Conservation (phyloP, 1,139 yeast genomes). For the Yamadazyma conglobata region DNA sequence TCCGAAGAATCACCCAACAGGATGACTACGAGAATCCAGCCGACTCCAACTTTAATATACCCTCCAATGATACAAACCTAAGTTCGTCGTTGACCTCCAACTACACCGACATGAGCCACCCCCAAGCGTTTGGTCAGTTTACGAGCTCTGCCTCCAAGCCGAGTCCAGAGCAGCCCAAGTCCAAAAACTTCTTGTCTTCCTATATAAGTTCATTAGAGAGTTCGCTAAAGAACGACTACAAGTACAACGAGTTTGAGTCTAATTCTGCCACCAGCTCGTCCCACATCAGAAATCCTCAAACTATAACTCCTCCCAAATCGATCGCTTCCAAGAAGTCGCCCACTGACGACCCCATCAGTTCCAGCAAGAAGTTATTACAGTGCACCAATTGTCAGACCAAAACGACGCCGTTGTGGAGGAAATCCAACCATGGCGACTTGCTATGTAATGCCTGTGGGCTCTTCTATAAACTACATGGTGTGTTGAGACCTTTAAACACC, state of each 20-base stretch:
- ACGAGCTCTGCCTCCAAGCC: slow-evolving; percentile 1
- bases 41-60: slow-evolving; percentile 3
- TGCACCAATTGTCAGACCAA: slow-evolving; percentile 46
- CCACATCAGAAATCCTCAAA: slow-evolving; percentile 9
- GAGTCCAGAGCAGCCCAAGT: slow-evolving; percentile 7
- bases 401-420: slow-evolving; percentile 49
- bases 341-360: slow-evolving; percentile 6
- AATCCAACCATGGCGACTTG: slow-evolving; percentile 41
- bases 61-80: slow-evolving; percentile 2
- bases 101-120: slow-evolving; percentile 3
- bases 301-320: slow-evolving; percentile 20
- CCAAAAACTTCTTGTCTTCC: slow-evolving; percentile 32
- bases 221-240: slow-evolving; percentile 28
- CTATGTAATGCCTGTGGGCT: slow-evolving; percentile 49
- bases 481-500: slow-evolving; percentile 36
- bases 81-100: slow-evolving; percentile 3
- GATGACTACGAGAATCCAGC: slow-evolving; percentile 22
- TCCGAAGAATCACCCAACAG: slow-evolving; percentile 41
- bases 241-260: slow-evolving; percentile 8
- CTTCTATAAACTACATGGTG: slow-evolving; percentile 45
- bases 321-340: slow-evolving; percentile 15
- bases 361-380: slow-evolving; percentile 26
- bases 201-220: slow-evolving; percentile 41
- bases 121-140: slow-evolving; percentile 1
- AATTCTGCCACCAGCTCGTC: not conserved